A percentile compares a stretch with the other conserved stretches of the same genome.
Conservation (phyloP, 495 filamentous ascomycete species). For the Aspergillus kassunensis region DNA sequence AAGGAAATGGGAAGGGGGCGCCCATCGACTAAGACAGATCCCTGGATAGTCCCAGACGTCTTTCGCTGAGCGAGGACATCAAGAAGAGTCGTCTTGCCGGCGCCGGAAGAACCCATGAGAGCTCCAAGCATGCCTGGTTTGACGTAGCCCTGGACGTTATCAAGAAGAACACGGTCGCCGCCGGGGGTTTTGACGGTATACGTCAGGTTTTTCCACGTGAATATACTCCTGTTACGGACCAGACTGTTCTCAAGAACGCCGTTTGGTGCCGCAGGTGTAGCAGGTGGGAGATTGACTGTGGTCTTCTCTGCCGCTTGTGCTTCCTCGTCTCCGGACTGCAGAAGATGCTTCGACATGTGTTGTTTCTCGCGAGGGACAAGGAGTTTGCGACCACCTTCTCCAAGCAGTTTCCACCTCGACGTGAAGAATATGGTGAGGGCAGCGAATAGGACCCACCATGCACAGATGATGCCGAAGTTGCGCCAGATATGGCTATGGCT, state of each 20-base stretch:
- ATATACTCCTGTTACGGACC: constrained; percentile 48
- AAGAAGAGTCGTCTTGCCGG: constrained; percentile 61
- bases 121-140: constrained; percentile 81
- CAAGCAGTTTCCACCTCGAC: neutral
- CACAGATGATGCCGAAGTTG: constrained; percentile 47
- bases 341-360: constrained; percentile 8
- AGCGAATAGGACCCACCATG: constrained; percentile 43
- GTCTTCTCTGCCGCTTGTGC: neutral
- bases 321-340: neutral
- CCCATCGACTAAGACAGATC: constrained; percentile 83
- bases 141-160: constrained; percentile 84
- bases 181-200: constrained; percentile 49
- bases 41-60: constrained; percentile 80
- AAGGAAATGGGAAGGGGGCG: constrained; percentile 72
- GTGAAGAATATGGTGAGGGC: constrained; percentile 37
- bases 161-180: constrained; percentile 51
- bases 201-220: constrained; percentile 56
- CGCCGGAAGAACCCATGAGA: constrained; percentile 63
- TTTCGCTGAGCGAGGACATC: constrained; percentile 62
- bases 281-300: no score
- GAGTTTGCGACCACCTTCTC: neutral
- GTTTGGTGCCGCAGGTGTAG: no score
- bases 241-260: neutral
- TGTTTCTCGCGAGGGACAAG: constrained; percentile 38
- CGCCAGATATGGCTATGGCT: constrained; percentile 45